Conservation (phyloP, 345 rosid genomes). For the Capsella bursapastoris region DNA sequence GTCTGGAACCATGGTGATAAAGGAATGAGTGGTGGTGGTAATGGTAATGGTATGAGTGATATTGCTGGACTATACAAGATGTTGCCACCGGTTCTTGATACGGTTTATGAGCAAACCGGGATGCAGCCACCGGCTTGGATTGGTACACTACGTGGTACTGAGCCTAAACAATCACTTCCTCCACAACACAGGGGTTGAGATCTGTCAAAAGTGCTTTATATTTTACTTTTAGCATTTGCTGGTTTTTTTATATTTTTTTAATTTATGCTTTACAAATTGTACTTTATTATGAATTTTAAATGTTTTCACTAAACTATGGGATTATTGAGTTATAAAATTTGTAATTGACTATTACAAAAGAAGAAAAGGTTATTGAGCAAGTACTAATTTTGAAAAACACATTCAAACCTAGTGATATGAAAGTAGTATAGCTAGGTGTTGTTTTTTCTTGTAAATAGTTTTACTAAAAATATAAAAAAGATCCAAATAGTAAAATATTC, state of each 20-base stretch:
- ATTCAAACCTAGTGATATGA: too few species aligned
- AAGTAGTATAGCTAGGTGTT: neutral
- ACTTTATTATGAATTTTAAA: too few species aligned
- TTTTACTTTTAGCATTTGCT: neutral
- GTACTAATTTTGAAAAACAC: too few species aligned
- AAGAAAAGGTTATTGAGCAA: too few species aligned
- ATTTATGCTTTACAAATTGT: neutral
- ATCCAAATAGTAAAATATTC: too few species aligned
- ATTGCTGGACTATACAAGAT: slow-evolving; percentile 12
- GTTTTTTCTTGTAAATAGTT: too few species aligned
- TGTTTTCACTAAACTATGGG: too few species aligned
- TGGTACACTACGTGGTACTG: neutral
- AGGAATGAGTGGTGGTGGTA: neutral
- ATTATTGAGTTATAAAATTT: too few species aligned
- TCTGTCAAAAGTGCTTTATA: neutral
- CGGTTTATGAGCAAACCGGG: neutral
- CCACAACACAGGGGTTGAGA: neutral
- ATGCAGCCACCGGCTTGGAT: slow-evolving; percentile 14
- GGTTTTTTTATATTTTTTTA: neutral
- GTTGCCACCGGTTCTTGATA: neutral
- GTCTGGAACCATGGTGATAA: slow-evolving; percentile 1
- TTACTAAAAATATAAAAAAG: too few species aligned
- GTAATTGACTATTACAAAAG: too few species aligned
- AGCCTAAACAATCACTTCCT: neutral
- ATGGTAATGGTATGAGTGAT: neutral